Conservation (phyloP, 2,329 filamentous ascomycete genomes). For the Exserohilum turcica region DNA sequence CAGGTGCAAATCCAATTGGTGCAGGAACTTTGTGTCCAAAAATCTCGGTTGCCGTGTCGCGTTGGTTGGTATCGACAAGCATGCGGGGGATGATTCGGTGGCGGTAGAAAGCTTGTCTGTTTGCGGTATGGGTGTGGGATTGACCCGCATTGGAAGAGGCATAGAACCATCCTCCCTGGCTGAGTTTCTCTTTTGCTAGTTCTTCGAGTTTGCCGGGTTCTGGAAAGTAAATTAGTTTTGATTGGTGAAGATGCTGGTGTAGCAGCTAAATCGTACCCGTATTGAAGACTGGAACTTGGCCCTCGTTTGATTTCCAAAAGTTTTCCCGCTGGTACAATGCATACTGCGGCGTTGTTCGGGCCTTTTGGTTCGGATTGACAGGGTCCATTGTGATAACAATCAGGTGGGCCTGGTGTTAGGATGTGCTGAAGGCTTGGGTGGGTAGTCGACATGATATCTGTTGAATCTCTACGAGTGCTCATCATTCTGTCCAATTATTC, state of each 20-base stretch:
- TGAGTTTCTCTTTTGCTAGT: conserved; percentile 61
- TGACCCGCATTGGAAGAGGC: conserved; percentile 63
- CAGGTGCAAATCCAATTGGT: conserved; percentile 67
- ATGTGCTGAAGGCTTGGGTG: neutral
- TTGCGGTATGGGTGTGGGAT: conserved; percentile 60
- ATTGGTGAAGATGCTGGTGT: neutral
- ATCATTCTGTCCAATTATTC: neutral
- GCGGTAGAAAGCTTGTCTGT: conserved; percentile 67
- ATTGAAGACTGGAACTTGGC: conserved; percentile 57
- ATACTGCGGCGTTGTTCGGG: conserved; percentile 59
- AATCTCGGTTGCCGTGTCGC: conserved; percentile 62
- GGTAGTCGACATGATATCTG: neutral
- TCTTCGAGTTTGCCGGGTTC: conserved; percentile 65
- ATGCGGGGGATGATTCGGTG: conserved; percentile 66
- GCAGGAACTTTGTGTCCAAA: conserved; percentile 65
- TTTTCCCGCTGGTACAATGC: conserved; percentile 61
- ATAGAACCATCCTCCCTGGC: conserved; percentile 64
- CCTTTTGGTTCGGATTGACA: conserved; percentile 58
- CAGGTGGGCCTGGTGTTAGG: neutral
- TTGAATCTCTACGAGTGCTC: neutral
- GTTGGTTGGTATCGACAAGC: conserved; percentile 63
- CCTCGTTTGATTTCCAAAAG: conserved; percentile 61
- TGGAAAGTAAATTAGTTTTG: conserved; percentile 20
- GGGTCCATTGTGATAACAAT: conserved; percentile 50
- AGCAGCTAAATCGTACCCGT: conserved; percentile 47